A percentile compares a stretch with the other conserved stretches of the same genome.
Evolutionary conservation across 352 stramenopile genomes (phyloP).

Genomic region (Stramenopiles sp.): DNA sequence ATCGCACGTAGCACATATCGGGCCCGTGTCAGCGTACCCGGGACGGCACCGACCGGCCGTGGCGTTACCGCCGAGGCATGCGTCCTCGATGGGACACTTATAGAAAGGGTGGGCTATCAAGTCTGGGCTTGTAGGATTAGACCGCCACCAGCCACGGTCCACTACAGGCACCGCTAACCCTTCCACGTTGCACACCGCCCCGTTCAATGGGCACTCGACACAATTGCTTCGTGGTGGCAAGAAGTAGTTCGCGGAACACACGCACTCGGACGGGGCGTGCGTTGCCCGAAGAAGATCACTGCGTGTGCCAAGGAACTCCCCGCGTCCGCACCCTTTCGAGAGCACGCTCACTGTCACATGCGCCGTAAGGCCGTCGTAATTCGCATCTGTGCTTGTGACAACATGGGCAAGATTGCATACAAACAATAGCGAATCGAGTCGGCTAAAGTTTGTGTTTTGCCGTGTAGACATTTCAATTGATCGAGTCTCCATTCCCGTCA

Average conservation of each 20-base stretch:
- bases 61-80: not conserved
- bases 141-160: not conserved
- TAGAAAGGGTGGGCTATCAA: not conserved
- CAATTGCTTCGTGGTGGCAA: not conserved
- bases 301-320: not conserved
- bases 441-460: too few relatives aligned
- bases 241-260: not conserved
- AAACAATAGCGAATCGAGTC: too few relatives aligned
- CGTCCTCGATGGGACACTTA: not conserved
- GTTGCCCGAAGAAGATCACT: not conserved
- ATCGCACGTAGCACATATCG: not conserved
- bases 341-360: not conserved
- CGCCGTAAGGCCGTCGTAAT: too few relatives aligned
- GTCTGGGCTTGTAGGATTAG: not conserved
- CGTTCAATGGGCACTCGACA: not conserved
- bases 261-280: not conserved
- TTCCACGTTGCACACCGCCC: not conserved
- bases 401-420: too few relatives aligned
- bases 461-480: too few relatives aligned
- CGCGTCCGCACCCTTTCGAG: not conserved
- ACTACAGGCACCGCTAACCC: not conserved
- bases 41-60: not conserved
- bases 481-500: too few relatives aligned
- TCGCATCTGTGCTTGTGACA: too few relatives aligned
- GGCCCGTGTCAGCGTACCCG: not conserved